Percentiles rank a stretch among this genome's conserved stretches.
phyloP scores from a whole-genome alignment of 768 basidiomycete genomes.

The Lentinula edodes region DNA sequence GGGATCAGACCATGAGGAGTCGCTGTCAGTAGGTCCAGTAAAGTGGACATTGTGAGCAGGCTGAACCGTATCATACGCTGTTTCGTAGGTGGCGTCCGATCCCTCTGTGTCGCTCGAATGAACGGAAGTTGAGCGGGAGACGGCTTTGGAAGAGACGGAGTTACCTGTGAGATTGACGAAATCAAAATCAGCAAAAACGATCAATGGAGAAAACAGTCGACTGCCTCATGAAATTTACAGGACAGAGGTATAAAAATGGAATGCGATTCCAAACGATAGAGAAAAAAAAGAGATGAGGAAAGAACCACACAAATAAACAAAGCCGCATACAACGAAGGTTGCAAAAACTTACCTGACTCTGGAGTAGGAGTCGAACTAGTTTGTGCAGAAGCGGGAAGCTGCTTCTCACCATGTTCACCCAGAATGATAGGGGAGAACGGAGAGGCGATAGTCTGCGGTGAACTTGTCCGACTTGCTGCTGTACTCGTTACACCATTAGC shows the following conservation, averaged over 20 bases:
- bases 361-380: neutral
- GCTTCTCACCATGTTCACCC: neutral
- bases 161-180: neutral
- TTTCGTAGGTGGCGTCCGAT: conserved; percentile 1
- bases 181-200: neutral
- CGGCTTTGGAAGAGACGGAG: neutral
- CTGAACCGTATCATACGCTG: neutral
- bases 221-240: neutral
- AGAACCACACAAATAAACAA: too few species aligned
- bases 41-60: neutral
- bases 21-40: neutral
- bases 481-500: neutral
- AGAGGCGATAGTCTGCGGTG: neutral
- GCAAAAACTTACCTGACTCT: neutral
- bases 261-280: too few species aligned
- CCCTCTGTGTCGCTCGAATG: neutral
- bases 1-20: neutral
- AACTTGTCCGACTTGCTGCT: neutral
- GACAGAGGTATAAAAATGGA: too few species aligned
- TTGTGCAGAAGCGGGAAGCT: neutral
- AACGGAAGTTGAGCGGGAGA: neutral
- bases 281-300: too few species aligned
- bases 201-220: neutral
- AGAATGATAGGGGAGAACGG: conserved; percentile 5
- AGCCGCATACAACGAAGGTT: too few species aligned